Evolutionary conservation across 305 asterid genomes (phyloP), one percentile per base, ranked within the genome.

Genomic region (Withania somnifera): DNA sequence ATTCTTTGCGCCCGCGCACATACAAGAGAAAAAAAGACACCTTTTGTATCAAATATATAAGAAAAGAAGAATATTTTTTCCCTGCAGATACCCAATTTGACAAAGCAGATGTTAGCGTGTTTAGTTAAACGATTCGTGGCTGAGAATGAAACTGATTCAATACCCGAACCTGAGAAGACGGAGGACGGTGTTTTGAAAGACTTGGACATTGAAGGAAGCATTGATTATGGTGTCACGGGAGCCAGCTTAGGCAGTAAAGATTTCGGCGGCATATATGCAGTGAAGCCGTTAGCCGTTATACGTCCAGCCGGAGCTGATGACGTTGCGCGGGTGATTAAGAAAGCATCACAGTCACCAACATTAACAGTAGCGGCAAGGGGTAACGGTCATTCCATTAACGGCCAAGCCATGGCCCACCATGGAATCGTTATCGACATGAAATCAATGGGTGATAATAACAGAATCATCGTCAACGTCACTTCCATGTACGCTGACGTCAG

Each of bases 311-410:
- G 56, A 73, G 81, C 81, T 77, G 93, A 82, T 30, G 99, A 95
- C 86, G 90, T 95, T 36, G 90, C 93, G 7, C 85, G 85, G 83
- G 92, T 90, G 3, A 56, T 95, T 2, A 83, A 86, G 54, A 80
- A 87, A 1, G 97, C 93, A 52, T 81, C 88, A 1, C 86, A 90
- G 24, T 86, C 91, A 14, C 92, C 87, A 14, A 71, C 86, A 83
- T 88, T 95, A 56, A 89, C 98, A 82, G 97, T 94, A 19, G 95
- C 99, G 4, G 98, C 99, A 58, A 90, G 95, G 80, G 99, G 99
- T 32, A 95, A 95, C 93, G 98, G 99, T 30, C 99, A 94, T 88
- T 91, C 97, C 57, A 88, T 92, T 89, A 90, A 93, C 96, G 99
- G 99, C 54, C 99, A 95, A 84, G 90, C 99, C 61, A 91, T 92